Evolutionary conservation across 164 flowering plant genomes (phyloP), one percentile per base, ranked within the genome.

Genomic region (Nelumbo lutea): DNA sequence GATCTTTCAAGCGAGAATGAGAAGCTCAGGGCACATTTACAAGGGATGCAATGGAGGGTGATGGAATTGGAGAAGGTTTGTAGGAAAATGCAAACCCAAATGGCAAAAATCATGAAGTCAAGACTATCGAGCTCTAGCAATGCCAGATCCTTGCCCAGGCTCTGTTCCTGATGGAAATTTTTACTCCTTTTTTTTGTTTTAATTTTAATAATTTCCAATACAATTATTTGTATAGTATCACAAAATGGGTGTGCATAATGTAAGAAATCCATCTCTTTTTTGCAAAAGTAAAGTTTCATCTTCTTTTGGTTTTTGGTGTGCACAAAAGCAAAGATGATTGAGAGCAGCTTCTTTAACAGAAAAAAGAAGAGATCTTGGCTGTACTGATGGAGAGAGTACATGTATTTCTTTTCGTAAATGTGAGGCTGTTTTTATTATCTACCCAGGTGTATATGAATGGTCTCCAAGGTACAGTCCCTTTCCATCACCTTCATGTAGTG

Each of bases 21-120:
- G 70, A 81, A 80, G 68, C 83, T 92, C 11, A 83, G 67, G 68
- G 84, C 80, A 47, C 85, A 89, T 77, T 70, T 95, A 67, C 83
- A 84, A 76, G 94, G 89, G 53, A 95, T 95, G 97, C 96, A 89
- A 66, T 89, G 87, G 79, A 88, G 93, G 68, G 97, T 95, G 56
- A 68, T 80, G 80, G 97, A 92, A 73, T 74, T 95, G 78, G 99
- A 92, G 78, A 86, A 85, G 73, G 80, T 85, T 53, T 95, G 97
- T 59, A 71, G 62, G 81, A 86, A 87, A 79, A 83, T 92, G 97
- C 97, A 92, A 70, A 73, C 70, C 47, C 97, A 92, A 60, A 77
- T 80, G 70, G 59, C 72, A 50, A 80, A 77, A 50, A 76, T 77
- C 15, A 68, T 73, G 63, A 80, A 77, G 59, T 62, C 72, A 1